Percentiles rank a stretch among this genome's conserved stretches.
These are phyloP conservation scores for Paecilomyces formosus DNA, from an alignment of 2,329 filamentous ascomycete species.

Conservation along the genomic window DNA sequence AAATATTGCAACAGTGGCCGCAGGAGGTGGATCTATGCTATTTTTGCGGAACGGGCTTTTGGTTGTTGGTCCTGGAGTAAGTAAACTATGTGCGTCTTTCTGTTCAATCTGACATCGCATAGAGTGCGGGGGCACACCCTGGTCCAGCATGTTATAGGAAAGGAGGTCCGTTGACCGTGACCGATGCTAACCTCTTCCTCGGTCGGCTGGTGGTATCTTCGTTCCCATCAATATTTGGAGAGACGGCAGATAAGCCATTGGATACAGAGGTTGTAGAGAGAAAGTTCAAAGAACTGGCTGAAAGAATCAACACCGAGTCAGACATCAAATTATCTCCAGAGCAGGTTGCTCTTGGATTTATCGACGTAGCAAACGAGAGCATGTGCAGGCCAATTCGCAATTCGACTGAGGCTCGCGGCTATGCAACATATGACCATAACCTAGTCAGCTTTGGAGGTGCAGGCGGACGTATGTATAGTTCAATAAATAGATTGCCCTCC, in stretches of 20 bases:
- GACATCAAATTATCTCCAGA: slow-evolving; percentile 12
- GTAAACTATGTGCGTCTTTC: neutral
- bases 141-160: slow-evolving; percentile 89
- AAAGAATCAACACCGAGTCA: slow-evolving; percentile 64
- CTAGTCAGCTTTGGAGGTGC: slow-evolving; percentile 88
- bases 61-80: slow-evolving; percentile 69
- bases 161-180: slow-evolving; percentile 79
- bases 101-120: slow-evolving; percentile 9
- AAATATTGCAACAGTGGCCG: slow-evolving; percentile 89
- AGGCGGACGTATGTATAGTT: slow-evolving; percentile 51
- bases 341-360: slow-evolving; percentile 34
- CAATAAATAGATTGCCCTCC: neutral
- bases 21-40: slow-evolving; percentile 62
- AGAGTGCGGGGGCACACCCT: slow-evolving; percentile 76
- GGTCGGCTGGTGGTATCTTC: slow-evolving; percentile 78
- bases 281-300: slow-evolving; percentile 65
- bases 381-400: slow-evolving; percentile 69
- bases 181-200: slow-evolving; percentile 80
- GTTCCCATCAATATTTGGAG: slow-evolving; percentile 88
- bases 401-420: slow-evolving; percentile 84
- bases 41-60: slow-evolving; percentile 84
- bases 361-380: slow-evolving; percentile 36
- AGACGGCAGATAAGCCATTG: slow-evolving; percentile 70
- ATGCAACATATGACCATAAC: slow-evolving; percentile 84
- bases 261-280: slow-evolving; percentile 64